Percentiles rank a stretch among this genome's conserved stretches.
These are phyloP conservation scores for Cichorium intybus DNA, from an alignment of 140 eudicot species.

Conservation along the genomic window DNA sequence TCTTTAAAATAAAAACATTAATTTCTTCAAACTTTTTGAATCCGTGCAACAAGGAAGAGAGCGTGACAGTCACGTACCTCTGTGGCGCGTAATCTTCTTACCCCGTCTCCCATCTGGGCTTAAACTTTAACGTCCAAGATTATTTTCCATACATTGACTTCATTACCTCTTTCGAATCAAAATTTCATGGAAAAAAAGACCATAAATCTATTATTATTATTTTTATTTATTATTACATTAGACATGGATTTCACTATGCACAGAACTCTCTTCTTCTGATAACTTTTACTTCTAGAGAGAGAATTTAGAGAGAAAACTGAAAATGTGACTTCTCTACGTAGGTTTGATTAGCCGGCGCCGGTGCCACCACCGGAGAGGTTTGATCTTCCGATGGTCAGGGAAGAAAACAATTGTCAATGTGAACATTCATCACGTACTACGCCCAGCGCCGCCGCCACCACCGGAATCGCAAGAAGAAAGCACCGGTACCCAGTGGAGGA, in stretches of 20 bases:
- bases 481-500: constrained; percentile 35
- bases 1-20: neutral
- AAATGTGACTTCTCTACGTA: constrained; percentile 13
- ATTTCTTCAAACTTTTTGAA: neutral
- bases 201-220: too few relatives aligned
- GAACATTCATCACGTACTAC: constrained; percentile 24
- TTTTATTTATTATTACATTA: too few relatives aligned
- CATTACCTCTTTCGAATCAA: constrained; percentile 38
- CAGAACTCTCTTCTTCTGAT: constrained; percentile 10
- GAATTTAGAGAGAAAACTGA: neutral
- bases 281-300: neutral
- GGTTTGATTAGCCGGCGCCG: constrained; percentile 16
- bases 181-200: constrained; percentile 25
- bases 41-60: constrained; percentile 1
- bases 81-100: neutral
- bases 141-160: constrained; percentile 38
- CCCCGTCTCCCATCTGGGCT: constrained; percentile 23
- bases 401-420: constrained; percentile 27
- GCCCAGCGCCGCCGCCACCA: neutral
- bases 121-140: constrained; percentile 23
- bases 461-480: constrained; percentile 22
- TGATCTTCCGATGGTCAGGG: constrained; percentile 19
- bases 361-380: neutral
- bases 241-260: too few relatives aligned
- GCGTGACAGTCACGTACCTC: constrained; percentile 9